These are phyloP conservation scores for Zoysia japonica DNA, from an alignment of 176 grass and related monocot genomes.

Conservation along the genomic window DNA sequence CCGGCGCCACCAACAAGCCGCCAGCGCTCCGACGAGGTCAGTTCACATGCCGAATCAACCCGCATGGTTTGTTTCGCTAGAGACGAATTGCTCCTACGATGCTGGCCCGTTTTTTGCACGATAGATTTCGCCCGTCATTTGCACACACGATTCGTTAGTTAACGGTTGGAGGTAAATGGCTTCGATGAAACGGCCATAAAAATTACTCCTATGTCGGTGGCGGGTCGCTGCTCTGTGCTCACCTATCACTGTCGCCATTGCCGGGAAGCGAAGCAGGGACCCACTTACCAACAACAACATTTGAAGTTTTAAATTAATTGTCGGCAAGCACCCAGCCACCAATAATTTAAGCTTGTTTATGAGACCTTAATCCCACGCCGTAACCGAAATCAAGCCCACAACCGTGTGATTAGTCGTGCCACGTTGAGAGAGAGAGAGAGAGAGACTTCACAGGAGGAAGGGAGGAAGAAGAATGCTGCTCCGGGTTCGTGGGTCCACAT, in stretches of 20 bases:
- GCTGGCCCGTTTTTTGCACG: too few species aligned
- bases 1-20: conserved; percentile 26
- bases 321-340: background rate
- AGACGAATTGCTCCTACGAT: too few species aligned
- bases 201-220: background rate
- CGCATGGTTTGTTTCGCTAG: too few species aligned
- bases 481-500: background rate
- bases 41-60: background rate
- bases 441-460: too few species aligned
- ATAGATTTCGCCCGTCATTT: too few species aligned
- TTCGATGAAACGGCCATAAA: background rate
- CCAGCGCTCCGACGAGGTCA: conserved; percentile 70
- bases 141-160: too few species aligned
- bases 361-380: background rate
- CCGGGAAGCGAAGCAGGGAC: conserved; percentile 37
- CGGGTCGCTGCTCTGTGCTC: conserved; percentile 2
- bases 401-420: background rate
- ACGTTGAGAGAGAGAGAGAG: background rate
- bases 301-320: conserved; percentile 6
- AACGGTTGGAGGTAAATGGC: too few species aligned
- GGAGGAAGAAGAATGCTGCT: too few species aligned
- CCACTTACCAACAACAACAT: background rate
- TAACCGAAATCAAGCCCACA: background rate
- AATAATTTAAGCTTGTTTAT: background rate
- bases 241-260: background rate